These are phyloP conservation scores for Penicillium concentricum DNA, from an alignment of 2,329 filamentous ascomycete species.

Conservation along the genomic window DNA sequence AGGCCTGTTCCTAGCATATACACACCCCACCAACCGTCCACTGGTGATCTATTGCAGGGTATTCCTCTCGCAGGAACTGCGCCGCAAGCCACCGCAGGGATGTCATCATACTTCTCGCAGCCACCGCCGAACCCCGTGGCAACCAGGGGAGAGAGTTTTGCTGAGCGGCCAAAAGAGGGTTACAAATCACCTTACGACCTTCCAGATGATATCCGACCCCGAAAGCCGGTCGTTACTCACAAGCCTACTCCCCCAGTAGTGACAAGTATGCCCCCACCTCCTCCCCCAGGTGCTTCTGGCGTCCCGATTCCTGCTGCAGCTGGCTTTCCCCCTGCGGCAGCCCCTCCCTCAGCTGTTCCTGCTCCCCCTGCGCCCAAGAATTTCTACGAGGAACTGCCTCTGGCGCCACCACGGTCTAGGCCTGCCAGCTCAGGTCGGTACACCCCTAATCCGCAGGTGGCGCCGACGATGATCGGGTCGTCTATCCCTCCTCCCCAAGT, in stretches of 20 bases:
- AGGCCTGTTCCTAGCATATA: slow-evolving; percentile 45
- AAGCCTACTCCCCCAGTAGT: slow-evolving; percentile 51
- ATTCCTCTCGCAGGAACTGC: slow-evolving; percentile 26
- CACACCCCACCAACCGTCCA: slow-evolving; percentile 51
- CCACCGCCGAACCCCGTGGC: slow-evolving; percentile 33
- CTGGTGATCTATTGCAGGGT: slow-evolving; percentile 46
- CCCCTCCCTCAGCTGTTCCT: slow-evolving; percentile 14
- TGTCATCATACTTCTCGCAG: slow-evolving; percentile 29
- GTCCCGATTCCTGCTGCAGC: slow-evolving; percentile 29
- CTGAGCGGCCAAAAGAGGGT: slow-evolving; percentile 82
- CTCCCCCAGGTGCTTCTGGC: slow-evolving; percentile 64
- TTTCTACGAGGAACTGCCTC: slow-evolving; percentile 78
- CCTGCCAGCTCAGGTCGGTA: slow-evolving; percentile 50
- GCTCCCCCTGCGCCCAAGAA: slow-evolving; percentile 40
- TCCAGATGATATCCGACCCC: slow-evolving; percentile 74
- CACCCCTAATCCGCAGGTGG: slow-evolving; percentile 35
- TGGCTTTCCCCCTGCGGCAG: slow-evolving; percentile 18
- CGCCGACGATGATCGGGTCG: slow-evolving; percentile 17
- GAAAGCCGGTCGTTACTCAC: slow-evolving; percentile 63
- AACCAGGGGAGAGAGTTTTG: slow-evolving; percentile 74
- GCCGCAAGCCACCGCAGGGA: slow-evolving; percentile 12
- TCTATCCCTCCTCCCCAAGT: background rate
- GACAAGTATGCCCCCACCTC: slow-evolving; percentile 51
- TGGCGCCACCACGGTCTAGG: slow-evolving; percentile 58
- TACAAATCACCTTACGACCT: slow-evolving; percentile 95